Evolutionary conservation across 1,139 yeast species (phyloP).

Genomic region (Taiozyma sp.): DNA sequence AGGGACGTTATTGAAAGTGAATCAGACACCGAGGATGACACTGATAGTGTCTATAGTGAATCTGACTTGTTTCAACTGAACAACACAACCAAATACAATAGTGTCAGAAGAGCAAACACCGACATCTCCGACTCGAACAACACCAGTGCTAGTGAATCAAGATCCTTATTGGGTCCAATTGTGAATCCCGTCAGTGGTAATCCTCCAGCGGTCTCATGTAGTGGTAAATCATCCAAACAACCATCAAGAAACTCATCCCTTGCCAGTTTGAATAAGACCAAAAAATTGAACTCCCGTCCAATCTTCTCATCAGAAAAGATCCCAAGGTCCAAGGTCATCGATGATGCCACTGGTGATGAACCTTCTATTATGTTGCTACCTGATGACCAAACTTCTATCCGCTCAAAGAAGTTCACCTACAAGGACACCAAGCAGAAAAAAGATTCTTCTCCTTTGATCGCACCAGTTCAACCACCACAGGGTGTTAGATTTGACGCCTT

Average conservation of each 20-base stretch:
- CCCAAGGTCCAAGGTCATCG: slow-evolving; percentile 68
- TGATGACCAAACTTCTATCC: slow-evolving; percentile 21
- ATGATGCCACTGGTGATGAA: slow-evolving; percentile 60
- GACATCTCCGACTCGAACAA: slow-evolving; percentile 1
- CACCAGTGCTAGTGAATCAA: neutral
- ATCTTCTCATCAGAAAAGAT: slow-evolving; percentile 76
- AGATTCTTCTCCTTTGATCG: neutral
- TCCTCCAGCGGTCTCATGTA: neutral
- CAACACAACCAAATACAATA: slow-evolving; percentile 9
- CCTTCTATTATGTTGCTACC: slow-evolving; percentile 52
- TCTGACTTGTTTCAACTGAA: slow-evolving; percentile 11
- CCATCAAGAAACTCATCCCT: slow-evolving; percentile 5
- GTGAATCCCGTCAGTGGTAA: neutral
- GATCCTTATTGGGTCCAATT: neutral
- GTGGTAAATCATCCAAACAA: neutral
- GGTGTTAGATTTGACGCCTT: neutral
- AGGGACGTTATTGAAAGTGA: slow-evolving; percentile 27
- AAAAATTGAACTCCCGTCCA: slow-evolving; percentile 45
- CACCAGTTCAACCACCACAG: neutral
- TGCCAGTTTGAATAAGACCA: slow-evolving; percentile 14
- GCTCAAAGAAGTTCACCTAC: slow-evolving; percentile 4
- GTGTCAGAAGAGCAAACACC: slow-evolving; percentile 6
- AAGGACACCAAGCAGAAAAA: neutral
- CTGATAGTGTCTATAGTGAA: slow-evolving; percentile 13
- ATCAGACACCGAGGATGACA: slow-evolving; percentile 17